Conservation (phyloP, 225 moss, liverwort and hornwort genomes). For the Lunularia cruciata region DNA sequence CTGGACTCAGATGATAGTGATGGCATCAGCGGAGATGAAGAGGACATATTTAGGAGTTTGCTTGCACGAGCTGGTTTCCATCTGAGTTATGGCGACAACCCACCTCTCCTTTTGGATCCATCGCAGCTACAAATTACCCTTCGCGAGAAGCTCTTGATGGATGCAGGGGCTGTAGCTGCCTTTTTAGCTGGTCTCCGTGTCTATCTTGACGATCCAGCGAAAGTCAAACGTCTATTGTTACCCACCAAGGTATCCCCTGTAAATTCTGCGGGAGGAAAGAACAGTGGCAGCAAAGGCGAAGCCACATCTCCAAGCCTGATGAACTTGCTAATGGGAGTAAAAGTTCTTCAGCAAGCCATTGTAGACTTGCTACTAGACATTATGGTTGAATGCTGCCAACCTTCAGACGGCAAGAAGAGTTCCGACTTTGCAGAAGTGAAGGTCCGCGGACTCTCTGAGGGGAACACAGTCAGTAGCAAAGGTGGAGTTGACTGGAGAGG, state of each 20-base stretch:
- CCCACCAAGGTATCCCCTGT: slow-evolving; percentile 88
- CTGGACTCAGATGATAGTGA: slow-evolving; percentile 99
- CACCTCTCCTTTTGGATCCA: slow-evolving; percentile 90
- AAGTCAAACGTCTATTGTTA: slow-evolving; percentile 88
- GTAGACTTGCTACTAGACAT: slow-evolving; percentile 97
- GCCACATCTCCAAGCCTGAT: slow-evolving; percentile 96
- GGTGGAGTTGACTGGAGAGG: slow-evolving; percentile 87
- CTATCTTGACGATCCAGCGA: slow-evolving; percentile 96
- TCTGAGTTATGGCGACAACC: slow-evolving; percentile 95
- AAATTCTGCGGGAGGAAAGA: slow-evolving; percentile 71
- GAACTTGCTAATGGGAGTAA: slow-evolving; percentile 99
- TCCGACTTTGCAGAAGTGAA: slow-evolving; percentile 72
- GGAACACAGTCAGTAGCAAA: slow-evolving; percentile 62
- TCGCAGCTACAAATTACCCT: slow-evolving; percentile 95
- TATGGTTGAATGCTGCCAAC: slow-evolving; percentile 99
- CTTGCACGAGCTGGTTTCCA: slow-evolving; percentile 97
- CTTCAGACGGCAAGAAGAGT: slow-evolving; percentile 82
- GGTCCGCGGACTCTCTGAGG: slow-evolving; percentile 70
- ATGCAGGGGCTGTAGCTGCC: slow-evolving; percentile 95
- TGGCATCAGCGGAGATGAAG: slow-evolving; percentile 98
- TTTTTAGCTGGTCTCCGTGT: slow-evolving; percentile 90
- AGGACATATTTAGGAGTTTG: slow-evolving; percentile 92
- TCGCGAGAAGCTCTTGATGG: slow-evolving; percentile 97
- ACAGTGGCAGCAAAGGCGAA: slow-evolving; percentile 73
- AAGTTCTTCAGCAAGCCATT: slow-evolving; percentile 99